A percentile compares a stretch with the other conserved stretches of the same genome.
These are phyloP conservation scores for Fusarium brevicatenulatum DNA, from an alignment of 2,329 filamentous ascomycete genomes.

Conservation along the genomic window DNA sequence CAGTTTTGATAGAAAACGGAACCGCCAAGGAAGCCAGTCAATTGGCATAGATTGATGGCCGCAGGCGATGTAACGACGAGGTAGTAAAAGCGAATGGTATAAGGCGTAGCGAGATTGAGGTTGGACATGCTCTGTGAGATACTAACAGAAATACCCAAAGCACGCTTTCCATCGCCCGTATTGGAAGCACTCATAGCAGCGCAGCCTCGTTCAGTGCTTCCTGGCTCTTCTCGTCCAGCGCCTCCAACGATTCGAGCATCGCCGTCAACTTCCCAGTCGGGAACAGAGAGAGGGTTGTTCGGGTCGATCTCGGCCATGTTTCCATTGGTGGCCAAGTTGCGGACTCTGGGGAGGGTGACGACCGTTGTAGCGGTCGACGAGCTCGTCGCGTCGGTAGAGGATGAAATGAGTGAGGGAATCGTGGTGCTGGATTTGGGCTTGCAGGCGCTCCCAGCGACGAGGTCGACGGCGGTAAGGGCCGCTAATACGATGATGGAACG, in stretches of 20 bases:
- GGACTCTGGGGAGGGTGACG: not conserved
- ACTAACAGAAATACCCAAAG: not conserved
- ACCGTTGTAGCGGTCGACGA: not conserved
- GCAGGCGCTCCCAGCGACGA: not conserved
- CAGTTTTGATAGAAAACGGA: not conserved
- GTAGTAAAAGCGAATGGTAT: slow-evolving; percentile 16
- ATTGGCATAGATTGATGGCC: not conserved
- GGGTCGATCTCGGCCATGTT: slow-evolving; percentile 9
- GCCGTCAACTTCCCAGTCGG: not conserved
- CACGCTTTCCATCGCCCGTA: not conserved
- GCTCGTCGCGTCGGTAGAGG: not conserved
- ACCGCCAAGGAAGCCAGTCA: not conserved
- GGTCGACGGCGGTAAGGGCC: not conserved
- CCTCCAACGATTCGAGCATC: slow-evolving; percentile 7
- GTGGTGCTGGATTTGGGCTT: slow-evolving; percentile 2
- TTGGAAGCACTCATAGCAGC: slow-evolving; percentile 13
- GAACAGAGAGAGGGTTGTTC: not conserved
- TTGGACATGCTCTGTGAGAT: not conserved
- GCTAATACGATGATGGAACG: not conserved
- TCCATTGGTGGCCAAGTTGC: slow-evolving; percentile 1
- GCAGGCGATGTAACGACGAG: not conserved
- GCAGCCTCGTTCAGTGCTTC: not conserved
- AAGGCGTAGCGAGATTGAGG: not conserved
- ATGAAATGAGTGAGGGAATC: not conserved
- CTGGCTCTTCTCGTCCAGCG: not conserved